Percentiles rank a stretch among this genome's conserved stretches.
Conservation (phyloP, 805 yeast species). For the Candida koratica region DNA sequence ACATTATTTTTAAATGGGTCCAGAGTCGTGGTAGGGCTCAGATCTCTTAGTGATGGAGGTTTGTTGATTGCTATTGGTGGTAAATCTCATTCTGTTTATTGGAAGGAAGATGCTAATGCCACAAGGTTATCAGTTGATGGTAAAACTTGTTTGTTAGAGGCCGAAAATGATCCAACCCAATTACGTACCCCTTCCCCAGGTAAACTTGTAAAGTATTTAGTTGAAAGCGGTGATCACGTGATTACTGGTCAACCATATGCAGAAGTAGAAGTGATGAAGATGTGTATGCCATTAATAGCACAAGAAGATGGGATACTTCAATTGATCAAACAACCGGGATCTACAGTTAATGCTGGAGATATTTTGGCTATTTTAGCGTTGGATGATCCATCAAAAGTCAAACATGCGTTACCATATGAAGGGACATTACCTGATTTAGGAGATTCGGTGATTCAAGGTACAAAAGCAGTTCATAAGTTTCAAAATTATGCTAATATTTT, state of each 20-base stretch:
- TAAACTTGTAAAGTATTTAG: slow-evolving; percentile 87
- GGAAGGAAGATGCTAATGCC: slow-evolving; percentile 96
- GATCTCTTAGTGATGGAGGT: slow-evolving; percentile 93
- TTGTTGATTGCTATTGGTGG: slow-evolving; percentile 84
- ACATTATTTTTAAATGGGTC: slow-evolving; percentile 93
- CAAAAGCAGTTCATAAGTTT: slow-evolving; percentile 78
- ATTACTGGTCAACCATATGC: slow-evolving; percentile 91
- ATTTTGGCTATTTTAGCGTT: slow-evolving; percentile 89
- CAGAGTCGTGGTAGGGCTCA: slow-evolving; percentile 79
- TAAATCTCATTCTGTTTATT: slow-evolving; percentile 89
- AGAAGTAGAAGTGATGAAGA: slow-evolving; percentile 99
- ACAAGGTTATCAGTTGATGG: slow-evolving; percentile 94
- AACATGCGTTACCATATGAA: slow-evolving; percentile 92
- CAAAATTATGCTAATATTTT: slow-evolving; percentile 55
- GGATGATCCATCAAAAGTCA: slow-evolving; percentile 96
- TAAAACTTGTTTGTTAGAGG: slow-evolving; percentile 90
- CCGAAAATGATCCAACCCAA: slow-evolving; percentile 97
- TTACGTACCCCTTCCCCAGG: slow-evolving; percentile 99
- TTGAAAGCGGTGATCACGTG: slow-evolving; percentile 94
- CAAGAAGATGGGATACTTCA: slow-evolving; percentile 92
- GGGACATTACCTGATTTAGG: slow-evolving; percentile 92
- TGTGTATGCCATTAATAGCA: slow-evolving; percentile 97
- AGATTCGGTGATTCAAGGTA: slow-evolving; percentile 74
- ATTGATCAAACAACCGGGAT: slow-evolving; percentile 94
- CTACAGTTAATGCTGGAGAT: slow-evolving; percentile 96